Evolutionary conservation across 441 rosid genomes (phyloP).

Genomic region (Bruguiera hainesii): DNA sequence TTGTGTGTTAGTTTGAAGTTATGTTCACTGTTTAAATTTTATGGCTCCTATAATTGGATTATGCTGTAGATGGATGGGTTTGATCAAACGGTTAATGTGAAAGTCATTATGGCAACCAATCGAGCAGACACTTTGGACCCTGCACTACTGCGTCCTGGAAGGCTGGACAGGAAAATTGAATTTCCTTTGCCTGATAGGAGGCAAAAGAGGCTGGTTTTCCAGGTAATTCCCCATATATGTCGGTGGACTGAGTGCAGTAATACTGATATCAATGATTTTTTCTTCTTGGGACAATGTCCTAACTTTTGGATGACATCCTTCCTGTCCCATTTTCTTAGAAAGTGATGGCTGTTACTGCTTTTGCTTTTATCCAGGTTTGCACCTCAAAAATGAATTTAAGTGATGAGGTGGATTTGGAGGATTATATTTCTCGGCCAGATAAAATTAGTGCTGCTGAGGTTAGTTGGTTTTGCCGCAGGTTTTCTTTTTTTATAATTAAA

Average conservation of each 20-base stretch:
- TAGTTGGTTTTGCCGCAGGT: conserved; percentile 18
- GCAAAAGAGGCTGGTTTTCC: conserved; percentile 90
- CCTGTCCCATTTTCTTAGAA: no score
- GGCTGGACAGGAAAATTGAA: conserved; percentile 85
- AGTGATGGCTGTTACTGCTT: background rate
- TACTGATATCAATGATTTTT: background rate
- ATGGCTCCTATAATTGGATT: background rate
- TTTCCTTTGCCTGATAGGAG: conserved; percentile 83
- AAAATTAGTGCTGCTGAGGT: conserved; percentile 96
- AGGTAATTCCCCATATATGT: conserved; percentile 29
- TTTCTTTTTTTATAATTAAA: no score
- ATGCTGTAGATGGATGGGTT: conserved; percentile 76
- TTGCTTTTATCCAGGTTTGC: conserved; percentile 56
- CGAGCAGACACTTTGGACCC: conserved; percentile 92
- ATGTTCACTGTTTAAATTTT: background rate
- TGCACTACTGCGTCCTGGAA: conserved; percentile 86
- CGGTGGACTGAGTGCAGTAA: no score
- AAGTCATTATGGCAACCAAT: conserved; percentile 91
- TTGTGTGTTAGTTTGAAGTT: background rate
- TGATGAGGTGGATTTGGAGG: conserved; percentile 92
- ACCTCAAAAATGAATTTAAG: conserved; percentile 84
- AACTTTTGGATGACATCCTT: conserved; percentile 15
- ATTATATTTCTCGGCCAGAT: conserved; percentile 83
- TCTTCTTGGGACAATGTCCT: background rate
- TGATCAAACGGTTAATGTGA: conserved; percentile 85